Percentiles rank a stretch among this genome's conserved stretches.
Conservation (phyloP, 129 eudicot species). For the Saussurea involucrata region DNA sequence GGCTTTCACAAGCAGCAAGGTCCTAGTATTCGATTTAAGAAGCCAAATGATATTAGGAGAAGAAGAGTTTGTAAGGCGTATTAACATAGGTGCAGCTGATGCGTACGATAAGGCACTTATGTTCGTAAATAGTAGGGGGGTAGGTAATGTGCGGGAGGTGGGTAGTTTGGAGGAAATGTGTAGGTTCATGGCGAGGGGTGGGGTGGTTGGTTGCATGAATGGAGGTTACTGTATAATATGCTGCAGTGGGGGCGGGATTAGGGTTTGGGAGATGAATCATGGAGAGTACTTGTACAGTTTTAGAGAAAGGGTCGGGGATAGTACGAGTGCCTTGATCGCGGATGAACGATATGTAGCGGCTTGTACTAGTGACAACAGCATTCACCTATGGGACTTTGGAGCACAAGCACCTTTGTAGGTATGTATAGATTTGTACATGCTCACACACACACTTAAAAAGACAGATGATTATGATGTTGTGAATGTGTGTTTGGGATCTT, state of each 20-base stretch:
- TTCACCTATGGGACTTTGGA: constrained; percentile 80
- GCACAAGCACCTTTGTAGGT: constrained; percentile 22
- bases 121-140: constrained; percentile 51
- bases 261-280: constrained; percentile 63
- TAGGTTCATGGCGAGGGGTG: constrained; percentile 50
- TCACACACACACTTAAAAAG: neutral
- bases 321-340: constrained; percentile 34
- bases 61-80: constrained; percentile 36
- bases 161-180: constrained; percentile 46
- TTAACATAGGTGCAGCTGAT: constrained; percentile 56
- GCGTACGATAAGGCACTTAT: constrained; percentile 41
- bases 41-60: constrained; percentile 53
- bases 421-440: neutral
- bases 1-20: constrained; percentile 59
- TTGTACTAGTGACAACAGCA: constrained; percentile 39
- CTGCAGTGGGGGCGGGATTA: constrained; percentile 42
- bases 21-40: constrained; percentile 52
- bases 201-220: constrained; percentile 55
- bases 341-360: constrained; percentile 63
- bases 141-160: constrained; percentile 47
- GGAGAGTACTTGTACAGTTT: constrained; percentile 51
- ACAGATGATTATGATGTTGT: neutral
- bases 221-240: constrained; percentile 44
- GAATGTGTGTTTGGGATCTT: neutral
- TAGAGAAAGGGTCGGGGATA: constrained; percentile 60